Base-by-base conservation (phyloP, 441 rosid genomes). In the Pelargonium cotyledonis region DNA sequence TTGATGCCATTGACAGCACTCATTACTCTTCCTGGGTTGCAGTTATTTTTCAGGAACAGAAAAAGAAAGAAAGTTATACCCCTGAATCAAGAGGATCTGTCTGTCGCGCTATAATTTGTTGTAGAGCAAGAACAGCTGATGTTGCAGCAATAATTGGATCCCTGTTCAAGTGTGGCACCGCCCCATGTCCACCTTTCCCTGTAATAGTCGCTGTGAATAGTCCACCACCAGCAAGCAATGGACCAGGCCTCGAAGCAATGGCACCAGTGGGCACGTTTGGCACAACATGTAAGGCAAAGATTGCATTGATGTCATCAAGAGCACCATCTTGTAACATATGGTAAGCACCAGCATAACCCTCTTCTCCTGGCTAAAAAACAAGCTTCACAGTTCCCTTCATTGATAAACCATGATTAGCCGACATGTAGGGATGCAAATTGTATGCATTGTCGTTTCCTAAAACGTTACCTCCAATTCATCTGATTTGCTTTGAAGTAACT, bases 361-460 rank as follows among this genome's bases (percentile, higher is more conserved):
- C 88, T 72, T 84, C 88, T 4, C 80, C 88, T 14, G 88, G 88
- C 75, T 84, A 85, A 79, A 80, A 84, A 53, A 84, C 84, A 16
- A 84, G 80, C 76, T 80, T 84, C 65, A 84, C 76, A 0, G 81
- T 84, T 60, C 88, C 88, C 85, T 84, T 58, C 55, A 51, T 11
- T 49, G 11, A 51, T 19, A 16, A 31, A n/a, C 23, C 2, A n/a
- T 14, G 51, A 23, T 23, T 0, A 46, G 3, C 12, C 8, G 6
- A 8, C 8, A 10, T 43, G 47, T 43, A 43, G 6, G 8, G 8
- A 6, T 23, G 47, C 47, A 6, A 8, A 43, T 43, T 3, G 47
- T 43, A 43, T 5, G 8, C 8, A 43, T 43, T 43, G 8, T 8
- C 4, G 1, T 8, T 46, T 9, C 29, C 18, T 23, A 8, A 57